Conservation (phyloP, 345 rosid genomes). For the Trapa bicornis region DNA sequence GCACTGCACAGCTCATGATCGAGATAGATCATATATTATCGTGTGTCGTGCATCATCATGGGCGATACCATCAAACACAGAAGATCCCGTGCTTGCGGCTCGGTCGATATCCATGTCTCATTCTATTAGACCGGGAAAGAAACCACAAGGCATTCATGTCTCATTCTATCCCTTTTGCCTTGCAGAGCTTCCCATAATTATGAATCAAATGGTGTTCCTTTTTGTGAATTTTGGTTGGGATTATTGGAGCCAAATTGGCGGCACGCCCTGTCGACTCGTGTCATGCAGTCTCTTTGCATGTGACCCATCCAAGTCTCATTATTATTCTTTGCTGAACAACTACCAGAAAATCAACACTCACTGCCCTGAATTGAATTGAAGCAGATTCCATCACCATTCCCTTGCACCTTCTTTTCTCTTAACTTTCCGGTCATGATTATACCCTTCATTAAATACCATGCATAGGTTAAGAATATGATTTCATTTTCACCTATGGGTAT, state of each 20-base stretch:
- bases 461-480: too few species aligned
- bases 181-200: not conserved
- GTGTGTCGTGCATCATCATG: not conserved
- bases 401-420: not conserved
- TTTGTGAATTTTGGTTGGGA: constrained; percentile 28
- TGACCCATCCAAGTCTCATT: constrained; percentile 2
- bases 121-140: constrained; percentile 1
- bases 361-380: not conserved
- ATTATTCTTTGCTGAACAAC: not conserved
- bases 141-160: constrained; percentile 12
- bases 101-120: constrained; percentile 9
- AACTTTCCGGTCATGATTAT: too few species aligned
- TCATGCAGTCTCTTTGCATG: constrained; percentile 18
- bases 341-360: not conserved
- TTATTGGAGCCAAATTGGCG: constrained; percentile 3
- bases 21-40: not conserved
- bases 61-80: not conserved
- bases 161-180: constrained; percentile 10
- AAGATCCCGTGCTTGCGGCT: not conserved
- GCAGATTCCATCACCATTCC: not conserved
- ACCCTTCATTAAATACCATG: not conserved
- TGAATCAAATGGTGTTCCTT: constrained; percentile 3
- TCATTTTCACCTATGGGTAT: too few species aligned
- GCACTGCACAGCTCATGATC: constrained; percentile 3
- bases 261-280: constrained; percentile 18